Evolutionary conservation across 352 stramenopile genomes (phyloP).

Genomic region (Pythium utonaiense): DNA sequence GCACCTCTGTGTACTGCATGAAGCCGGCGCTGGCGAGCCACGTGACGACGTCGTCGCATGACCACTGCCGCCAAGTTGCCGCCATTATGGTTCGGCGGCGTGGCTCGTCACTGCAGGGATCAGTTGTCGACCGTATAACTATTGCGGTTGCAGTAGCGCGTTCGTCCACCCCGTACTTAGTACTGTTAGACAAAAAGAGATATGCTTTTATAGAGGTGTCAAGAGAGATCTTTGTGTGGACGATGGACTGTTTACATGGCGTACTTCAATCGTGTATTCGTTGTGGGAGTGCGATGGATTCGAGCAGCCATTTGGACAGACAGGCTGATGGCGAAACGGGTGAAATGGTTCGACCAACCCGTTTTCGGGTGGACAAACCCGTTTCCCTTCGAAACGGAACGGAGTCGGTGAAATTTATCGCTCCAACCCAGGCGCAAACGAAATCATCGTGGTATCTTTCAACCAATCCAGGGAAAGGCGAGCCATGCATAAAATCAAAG

Average conservation of each 20-base stretch:
- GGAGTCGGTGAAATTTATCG: neutral
- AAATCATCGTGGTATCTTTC: neutral
- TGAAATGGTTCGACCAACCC: neutral
- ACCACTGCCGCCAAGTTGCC: conserved; percentile 18
- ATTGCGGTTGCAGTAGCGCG: neutral
- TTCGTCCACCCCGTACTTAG: too few relatives aligned
- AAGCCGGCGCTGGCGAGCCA: conserved; percentile 22
- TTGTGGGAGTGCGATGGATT: neutral
- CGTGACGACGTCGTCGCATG: conserved; percentile 11
- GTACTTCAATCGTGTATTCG: neutral
- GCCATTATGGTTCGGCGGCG: neutral
- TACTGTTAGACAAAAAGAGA: neutral
- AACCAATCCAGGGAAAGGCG: neutral
- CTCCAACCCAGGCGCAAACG: neutral
- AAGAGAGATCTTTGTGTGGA: neutral
- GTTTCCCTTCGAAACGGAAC: neutral
- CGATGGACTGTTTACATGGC: too few relatives aligned
- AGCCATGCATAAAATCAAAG: neutral
- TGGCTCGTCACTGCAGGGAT: neutral
- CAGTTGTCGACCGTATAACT: conserved; percentile 7
- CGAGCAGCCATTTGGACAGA: neutral
- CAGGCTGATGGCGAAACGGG: neutral
- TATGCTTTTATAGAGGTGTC: neutral
- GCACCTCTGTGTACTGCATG: conserved; percentile 21
- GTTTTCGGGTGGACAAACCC: neutral